Evolutionary conservation across 2,329 filamentous ascomycete genomes (phyloP).

Genomic region (Xenoacremonium recifei): DNA sequence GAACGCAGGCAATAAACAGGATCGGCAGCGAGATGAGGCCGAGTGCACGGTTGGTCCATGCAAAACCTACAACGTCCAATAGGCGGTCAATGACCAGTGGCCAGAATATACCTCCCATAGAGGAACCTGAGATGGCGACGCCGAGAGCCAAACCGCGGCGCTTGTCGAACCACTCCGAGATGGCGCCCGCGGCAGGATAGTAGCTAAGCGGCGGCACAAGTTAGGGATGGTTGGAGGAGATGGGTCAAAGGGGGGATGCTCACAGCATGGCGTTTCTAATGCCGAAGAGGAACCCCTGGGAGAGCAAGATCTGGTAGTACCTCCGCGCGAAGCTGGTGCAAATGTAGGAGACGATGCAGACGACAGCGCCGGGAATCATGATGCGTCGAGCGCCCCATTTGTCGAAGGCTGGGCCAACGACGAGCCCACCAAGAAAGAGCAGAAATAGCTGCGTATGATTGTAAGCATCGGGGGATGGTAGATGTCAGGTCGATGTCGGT

Average conservation of each 20-base stretch:
- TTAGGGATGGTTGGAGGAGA: background rate
- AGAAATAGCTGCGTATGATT: constrained; percentile 32
- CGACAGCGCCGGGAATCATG: constrained; percentile 33
- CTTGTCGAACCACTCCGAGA: constrained; percentile 31
- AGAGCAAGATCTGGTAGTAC: constrained; percentile 37
- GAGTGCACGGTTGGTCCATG: constrained; percentile 18
- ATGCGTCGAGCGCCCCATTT: constrained; percentile 35
- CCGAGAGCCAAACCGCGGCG: constrained; percentile 30
- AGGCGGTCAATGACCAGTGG: constrained; percentile 23
- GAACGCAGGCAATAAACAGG: constrained; percentile 23
- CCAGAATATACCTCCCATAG: constrained; percentile 31
- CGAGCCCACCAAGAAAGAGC: constrained; percentile 36
- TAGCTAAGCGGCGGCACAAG: too few relatives aligned
- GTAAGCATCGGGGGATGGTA: background rate
- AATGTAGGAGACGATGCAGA: constrained; percentile 38
- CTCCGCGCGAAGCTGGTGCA: constrained; percentile 27
- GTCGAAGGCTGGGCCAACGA: constrained; percentile 40
- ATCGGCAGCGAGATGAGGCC: constrained; percentile 22
- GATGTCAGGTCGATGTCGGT: too few relatives aligned
- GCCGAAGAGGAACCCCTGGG: constrained; percentile 42
- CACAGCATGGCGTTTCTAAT: constrained; percentile 38
- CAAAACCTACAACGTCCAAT: constrained; percentile 4
- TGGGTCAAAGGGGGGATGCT: background rate
- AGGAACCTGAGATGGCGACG: constrained; percentile 29
- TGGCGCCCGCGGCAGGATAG: constrained; percentile 30